Evolutionary conservation across 805 yeast species (phyloP).

Genomic region (Candida easanensis): DNA sequence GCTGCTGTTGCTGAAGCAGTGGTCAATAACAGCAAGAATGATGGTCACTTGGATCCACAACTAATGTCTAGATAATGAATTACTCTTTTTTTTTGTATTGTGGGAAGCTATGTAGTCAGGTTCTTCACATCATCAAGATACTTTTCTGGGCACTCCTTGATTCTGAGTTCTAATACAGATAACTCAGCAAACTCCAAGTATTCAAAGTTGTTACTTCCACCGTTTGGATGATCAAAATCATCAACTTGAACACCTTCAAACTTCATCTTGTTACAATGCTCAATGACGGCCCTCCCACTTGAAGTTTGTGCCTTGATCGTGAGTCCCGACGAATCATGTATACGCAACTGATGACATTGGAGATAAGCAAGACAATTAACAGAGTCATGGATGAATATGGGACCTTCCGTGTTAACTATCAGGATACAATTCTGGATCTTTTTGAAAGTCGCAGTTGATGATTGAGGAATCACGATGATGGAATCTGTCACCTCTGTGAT

Average conservation of each 20-base stretch:
- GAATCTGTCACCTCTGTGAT: conserved; percentile 12
- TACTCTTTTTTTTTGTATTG: no score
- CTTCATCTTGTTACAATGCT: conserved; percentile 14
- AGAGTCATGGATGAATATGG: conserved; percentile 16
- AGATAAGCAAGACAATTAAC: conserved; percentile 14
- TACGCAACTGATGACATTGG: conserved; percentile 24
- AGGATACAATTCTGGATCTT: conserved; percentile 13
- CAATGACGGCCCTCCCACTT: conserved; percentile 20
- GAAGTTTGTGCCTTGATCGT: conserved; percentile 9
- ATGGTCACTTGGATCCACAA: conserved; percentile 19
- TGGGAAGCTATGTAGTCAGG: neutral
- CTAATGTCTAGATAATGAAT: conserved; percentile 8
- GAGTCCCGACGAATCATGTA: conserved; percentile 16
- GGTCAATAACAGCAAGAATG: conserved; percentile 14
- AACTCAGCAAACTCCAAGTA: neutral
- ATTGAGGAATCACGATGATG: conserved; percentile 6
- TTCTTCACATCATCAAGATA: neutral
- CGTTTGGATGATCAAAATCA: conserved; percentile 26
- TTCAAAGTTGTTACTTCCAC: conserved; percentile 17
- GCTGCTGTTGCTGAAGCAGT: conserved; percentile 30
- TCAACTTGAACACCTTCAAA: conserved; percentile 17
- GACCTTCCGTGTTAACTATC: conserved; percentile 14
- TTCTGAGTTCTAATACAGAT: neutral
- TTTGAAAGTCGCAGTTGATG: conserved; percentile 15
- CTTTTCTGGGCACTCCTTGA: neutral